Percentiles rank a stretch among this genome's conserved stretches.
These are phyloP conservation scores for Solanum boliviense DNA, from an alignment of 257 asterid genomes.

Conservation along the genomic window DNA sequence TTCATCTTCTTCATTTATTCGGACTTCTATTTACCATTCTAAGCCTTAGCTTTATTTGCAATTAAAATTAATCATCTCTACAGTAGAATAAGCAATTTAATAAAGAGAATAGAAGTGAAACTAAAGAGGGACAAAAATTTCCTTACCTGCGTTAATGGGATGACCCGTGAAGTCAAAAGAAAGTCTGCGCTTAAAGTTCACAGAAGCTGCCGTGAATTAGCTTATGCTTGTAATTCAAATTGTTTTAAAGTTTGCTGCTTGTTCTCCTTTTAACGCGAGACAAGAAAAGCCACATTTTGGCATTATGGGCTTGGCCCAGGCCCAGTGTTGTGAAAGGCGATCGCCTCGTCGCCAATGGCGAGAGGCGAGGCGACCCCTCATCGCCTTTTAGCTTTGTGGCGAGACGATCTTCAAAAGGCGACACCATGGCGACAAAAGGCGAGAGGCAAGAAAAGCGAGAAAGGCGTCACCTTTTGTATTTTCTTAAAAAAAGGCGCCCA, in stretches of 20 bases:
- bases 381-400: not conserved
- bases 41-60: not conserved
- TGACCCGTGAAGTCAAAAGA: not conserved
- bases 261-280: not conserved
- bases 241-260: not conserved
- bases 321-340: not conserved
- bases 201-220: not conserved
- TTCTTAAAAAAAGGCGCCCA: not conserved
- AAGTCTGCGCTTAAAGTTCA: not conserved
- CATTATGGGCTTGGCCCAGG: not conserved
- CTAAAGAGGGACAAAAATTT: not conserved
- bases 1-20: not conserved
- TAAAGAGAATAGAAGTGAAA: not conserved
- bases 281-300: not conserved
- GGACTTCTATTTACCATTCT: no score
- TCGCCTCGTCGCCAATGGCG: not conserved
- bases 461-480: not conserved
- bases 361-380: not conserved
- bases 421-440: not conserved
- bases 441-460: not conserved
- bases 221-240: not conserved
- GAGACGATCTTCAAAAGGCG: not conserved
- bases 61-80: not conserved
- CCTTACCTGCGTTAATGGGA: not conserved
- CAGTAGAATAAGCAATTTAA: not conserved